Evolutionary conservation across 2,329 filamentous ascomycete species (phyloP), one percentile per base, ranked within the genome.

Genomic region (Cucurbitaria berberidis): DNA sequence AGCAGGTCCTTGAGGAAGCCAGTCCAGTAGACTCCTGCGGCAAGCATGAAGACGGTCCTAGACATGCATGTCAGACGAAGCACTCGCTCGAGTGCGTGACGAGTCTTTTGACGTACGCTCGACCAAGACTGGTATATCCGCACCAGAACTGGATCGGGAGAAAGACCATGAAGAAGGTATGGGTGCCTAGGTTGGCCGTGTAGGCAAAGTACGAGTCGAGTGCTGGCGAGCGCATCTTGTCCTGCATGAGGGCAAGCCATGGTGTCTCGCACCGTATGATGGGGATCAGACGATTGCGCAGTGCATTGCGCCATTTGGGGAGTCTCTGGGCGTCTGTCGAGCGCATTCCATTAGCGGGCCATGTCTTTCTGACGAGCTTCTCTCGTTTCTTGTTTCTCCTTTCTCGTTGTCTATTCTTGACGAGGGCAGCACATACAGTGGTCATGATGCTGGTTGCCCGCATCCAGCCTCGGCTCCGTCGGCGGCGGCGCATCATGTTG

Each of bases 121-220:
- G 89, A 49, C 91, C 95, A 62, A 96, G 84, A 59, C 84, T 87
- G 38, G 89, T 87, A 76, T 93, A 90, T 48, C 93, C 93, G 69
- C 91, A 96, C 95, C 95, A 99, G 80, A 98, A 98, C 64, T 96
- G 84, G 61, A 98, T 91, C 5, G 95, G 95, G 68, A 99, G 80
- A 53, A 91, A 89, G 63, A 96, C 84, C 93, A 98, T 98, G 81
- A 97, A 99, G 80, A 97, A 98, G 0, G 95, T 99, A 77, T 99
- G 95, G 0, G 95, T 99, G 10, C 62, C 95, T 91, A 98, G 84
- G 75, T 98, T 99, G 59, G 95, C 95, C 0, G 93, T 96, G 62
- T 96, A 91, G 45, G 95, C 93, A 77, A 99, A 99, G 80, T 97
- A 99, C 58, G 91, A 91, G 77, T 99, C 95, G 68, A 98, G 87